phyloP scores from a whole-genome alignment of 1,284 basidiomycete species.

The Ganoderma meredithae region DNA sequence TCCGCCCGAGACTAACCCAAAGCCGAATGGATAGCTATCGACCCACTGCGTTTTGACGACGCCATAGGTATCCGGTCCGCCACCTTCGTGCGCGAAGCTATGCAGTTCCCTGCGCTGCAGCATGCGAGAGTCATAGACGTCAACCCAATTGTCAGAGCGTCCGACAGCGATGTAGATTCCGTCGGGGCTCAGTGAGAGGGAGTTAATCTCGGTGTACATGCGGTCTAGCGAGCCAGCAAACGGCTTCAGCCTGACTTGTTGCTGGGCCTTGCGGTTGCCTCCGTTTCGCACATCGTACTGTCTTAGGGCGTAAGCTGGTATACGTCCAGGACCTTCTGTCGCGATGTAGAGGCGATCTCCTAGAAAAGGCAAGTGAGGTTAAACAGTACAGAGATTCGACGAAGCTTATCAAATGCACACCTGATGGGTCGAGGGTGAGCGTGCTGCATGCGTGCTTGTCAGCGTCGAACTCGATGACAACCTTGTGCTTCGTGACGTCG shows the following conservation, averaged over 20 bases:
- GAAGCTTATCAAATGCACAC: conserved; percentile 7
- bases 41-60: conserved; percentile 66
- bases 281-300: conserved; percentile 59
- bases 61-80: conserved; percentile 50
- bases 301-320: conserved; percentile 48
- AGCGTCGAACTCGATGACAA: conserved; percentile 47
- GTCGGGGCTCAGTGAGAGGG: conserved; percentile 64
- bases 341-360: conserved; percentile 44
- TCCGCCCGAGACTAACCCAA: conserved; percentile 66
- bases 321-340: conserved; percentile 46
- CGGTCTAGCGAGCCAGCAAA: conserved; percentile 38
- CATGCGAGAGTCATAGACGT: conserved; percentile 70
- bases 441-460: conserved; percentile 42
- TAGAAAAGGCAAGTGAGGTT: conserved; percentile 8
- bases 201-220: conserved; percentile 54
- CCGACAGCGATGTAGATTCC: conserved; percentile 65
- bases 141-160: conserved; percentile 63
- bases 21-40: conserved; percentile 46
- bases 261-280: conserved; percentile 41
- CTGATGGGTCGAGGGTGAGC: conserved; percentile 44
- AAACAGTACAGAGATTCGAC: background rate
- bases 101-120: conserved; percentile 53
- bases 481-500: conserved; percentile 45
- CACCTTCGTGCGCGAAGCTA: conserved; percentile 52
- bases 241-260: conserved; percentile 40